These are phyloP conservation scores for Phoenix roebelenii DNA, from an alignment of 176 grass and related monocot genomes.

Conservation along the genomic window DNA sequence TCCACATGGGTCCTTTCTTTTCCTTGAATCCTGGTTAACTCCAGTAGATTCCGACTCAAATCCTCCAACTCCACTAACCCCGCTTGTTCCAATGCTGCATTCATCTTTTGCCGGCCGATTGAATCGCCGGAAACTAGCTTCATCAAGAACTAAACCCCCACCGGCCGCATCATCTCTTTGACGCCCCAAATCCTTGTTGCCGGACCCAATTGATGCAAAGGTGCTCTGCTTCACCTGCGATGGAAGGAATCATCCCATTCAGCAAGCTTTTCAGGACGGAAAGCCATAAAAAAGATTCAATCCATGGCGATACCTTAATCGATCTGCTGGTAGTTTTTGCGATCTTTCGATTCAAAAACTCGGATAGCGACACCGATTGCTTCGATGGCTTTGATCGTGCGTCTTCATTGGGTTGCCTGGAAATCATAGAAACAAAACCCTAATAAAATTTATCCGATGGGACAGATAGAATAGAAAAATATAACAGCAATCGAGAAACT, in stretches of 20 bases:
- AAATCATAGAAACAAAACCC: background rate
- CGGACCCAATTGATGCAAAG: conserved; percentile 57
- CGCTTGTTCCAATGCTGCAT: conserved; percentile 5
- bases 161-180: conserved; percentile 5
- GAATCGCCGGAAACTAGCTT: conserved; percentile 62
- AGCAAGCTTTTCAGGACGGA: background rate
- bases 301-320: background rate
- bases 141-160: conserved; percentile 22
- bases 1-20: conserved; percentile 49
- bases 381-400: background rate
- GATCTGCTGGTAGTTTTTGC: conserved; percentile 6
- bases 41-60: conserved; percentile 26
- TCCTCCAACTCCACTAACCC: conserved; percentile 8
- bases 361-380: background rate
- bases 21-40: conserved; percentile 24
- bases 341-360: conserved; percentile 9
- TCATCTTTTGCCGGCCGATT: conserved; percentile 25
- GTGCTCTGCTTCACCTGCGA: conserved; percentile 52
- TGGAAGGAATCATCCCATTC: background rate
- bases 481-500: background rate
- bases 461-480: background rate
- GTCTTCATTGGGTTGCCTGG: background rate
- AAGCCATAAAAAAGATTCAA: background rate
- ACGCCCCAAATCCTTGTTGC: conserved; percentile 19
- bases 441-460: background rate